Conservation (phyloP, 352 stramenopile genomes). For the Pythium pyrilobum region DNA sequence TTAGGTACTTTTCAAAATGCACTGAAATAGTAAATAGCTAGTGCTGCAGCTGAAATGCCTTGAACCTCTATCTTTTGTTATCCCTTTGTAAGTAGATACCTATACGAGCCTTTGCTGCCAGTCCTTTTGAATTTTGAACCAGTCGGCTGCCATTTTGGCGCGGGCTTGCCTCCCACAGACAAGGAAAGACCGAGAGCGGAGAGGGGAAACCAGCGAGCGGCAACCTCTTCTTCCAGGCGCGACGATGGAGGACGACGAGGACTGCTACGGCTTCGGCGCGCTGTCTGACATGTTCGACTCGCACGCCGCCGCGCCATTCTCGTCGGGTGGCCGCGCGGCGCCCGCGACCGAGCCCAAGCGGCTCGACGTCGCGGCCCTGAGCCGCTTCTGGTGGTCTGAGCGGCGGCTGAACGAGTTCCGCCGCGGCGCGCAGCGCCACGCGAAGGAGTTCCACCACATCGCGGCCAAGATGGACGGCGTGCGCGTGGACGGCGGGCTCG, state of each 20-base stretch:
- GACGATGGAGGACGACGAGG: conserved; percentile 51
- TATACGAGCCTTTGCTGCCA: not conserved
- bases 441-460: conserved; percentile 43
- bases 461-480: conserved; percentile 46
- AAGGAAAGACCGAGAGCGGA: conserved; percentile 3
- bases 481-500: conserved; percentile 44
- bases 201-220: conserved; percentile 15
- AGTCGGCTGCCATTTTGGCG: not conserved
- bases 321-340: not conserved
- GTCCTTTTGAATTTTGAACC: conserved; percentile 26
- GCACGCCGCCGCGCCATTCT: not conserved
- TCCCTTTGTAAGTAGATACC: not conserved
- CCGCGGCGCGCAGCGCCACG: conserved; percentile 20
- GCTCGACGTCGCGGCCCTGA: conserved; percentile 33
- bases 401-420: conserved; percentile 29
- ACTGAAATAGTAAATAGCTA: too few species aligned
- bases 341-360: conserved; percentile 12
- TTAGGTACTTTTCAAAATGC: too few species aligned
- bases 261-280: conserved; percentile 66
- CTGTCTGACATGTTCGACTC: conserved; percentile 56
- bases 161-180: not conserved
- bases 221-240: too few species aligned
- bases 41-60: too few species aligned
- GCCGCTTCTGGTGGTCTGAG: conserved; percentile 47
- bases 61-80: too few species aligned